These are phyloP conservation scores for Trichoderma sp. DNA, from an alignment of 2,329 filamentous ascomycete genomes.

Conservation along the genomic window DNA sequence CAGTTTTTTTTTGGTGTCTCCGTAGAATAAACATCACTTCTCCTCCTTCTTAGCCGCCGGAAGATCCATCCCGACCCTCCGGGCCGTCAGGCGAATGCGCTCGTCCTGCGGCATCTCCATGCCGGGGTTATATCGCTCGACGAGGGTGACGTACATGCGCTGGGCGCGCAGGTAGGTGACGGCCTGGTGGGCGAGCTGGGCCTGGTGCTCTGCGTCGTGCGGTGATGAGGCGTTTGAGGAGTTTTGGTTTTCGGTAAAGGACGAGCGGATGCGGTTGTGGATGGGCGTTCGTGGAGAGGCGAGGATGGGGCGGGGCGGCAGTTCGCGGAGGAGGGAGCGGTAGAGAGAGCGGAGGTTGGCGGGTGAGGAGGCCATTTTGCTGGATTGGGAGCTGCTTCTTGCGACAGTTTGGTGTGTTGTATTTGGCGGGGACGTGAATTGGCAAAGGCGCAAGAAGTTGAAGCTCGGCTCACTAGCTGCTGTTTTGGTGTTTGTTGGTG, in stretches of 20 bases:
- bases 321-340: conserved; percentile 83
- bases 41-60: conserved; percentile 45
- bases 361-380: conserved; percentile 42
- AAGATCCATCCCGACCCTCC: conserved; percentile 87
- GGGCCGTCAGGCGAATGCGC: conserved; percentile 77
- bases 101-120: conserved; percentile 87
- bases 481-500: background rate
- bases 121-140: conserved; percentile 93
- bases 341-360: conserved; percentile 74
- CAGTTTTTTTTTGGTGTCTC: no score
- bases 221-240: conserved; percentile 47
- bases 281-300: conserved; percentile 58
- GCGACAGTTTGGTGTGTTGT: no score
- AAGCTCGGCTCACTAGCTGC: background rate
- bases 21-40: background rate
- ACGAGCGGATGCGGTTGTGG: conserved; percentile 37
- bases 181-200: conserved; percentile 67
- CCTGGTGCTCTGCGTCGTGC: conserved; percentile 27
- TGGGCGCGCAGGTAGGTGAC: conserved; percentile 83
- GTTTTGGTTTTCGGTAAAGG: conserved; percentile 31
- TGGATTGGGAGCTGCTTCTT: background rate
- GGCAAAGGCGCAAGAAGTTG: background rate
- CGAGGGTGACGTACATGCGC: conserved; percentile 73
- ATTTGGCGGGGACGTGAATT: no score
- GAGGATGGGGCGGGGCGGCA: conserved; percentile 69